phyloP scores from a whole-genome alignment of 139 green algal genomes.

The Prasinococcaceae sp. region DNA sequence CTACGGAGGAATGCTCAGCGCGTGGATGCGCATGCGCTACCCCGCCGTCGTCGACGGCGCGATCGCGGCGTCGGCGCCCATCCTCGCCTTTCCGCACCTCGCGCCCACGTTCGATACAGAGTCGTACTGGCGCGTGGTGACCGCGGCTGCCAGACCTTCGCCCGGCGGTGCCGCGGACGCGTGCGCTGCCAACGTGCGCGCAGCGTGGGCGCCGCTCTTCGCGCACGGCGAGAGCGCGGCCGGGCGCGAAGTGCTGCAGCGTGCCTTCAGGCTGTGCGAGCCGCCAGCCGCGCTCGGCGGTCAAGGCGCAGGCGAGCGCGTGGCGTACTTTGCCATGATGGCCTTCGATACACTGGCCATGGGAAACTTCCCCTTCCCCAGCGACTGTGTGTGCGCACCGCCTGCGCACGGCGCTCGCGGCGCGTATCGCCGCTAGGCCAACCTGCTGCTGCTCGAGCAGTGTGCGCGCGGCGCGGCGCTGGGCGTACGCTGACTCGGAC shows the following conservation, averaged over 20 bases:
- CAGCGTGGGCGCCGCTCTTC: background rate
- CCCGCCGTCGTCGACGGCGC: constrained; percentile 44
- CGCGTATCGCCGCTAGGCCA: too few relatives aligned
- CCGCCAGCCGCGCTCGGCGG: background rate
- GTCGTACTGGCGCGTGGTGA: background rate
- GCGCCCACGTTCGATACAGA: background rate
- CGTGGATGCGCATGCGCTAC: constrained; percentile 57
- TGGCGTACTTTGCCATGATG: constrained; percentile 24
- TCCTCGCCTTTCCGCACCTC: constrained; percentile 21
- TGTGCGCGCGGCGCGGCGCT: too few relatives aligned
- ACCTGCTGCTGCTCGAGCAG: too few relatives aligned
- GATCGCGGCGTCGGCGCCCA: constrained; percentile 68
- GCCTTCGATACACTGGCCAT: constrained; percentile 60
- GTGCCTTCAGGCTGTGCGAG: constrained; percentile 13
- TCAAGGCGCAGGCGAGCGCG: background rate
- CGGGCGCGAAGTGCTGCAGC: background rate
- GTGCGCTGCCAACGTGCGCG: background rate
- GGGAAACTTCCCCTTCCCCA: constrained; percentile 50
- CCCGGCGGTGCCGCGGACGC: too few relatives aligned
- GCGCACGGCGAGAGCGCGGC: background rate
- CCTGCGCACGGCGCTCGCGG: too few relatives aligned
- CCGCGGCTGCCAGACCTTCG: background rate
- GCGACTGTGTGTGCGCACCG: too few relatives aligned
- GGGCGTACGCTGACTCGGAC: too few relatives aligned
- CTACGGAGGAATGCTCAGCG: constrained; percentile 60